These are phyloP conservation scores for Saccharomycopsis selenospora DNA, from an alignment of 805 yeast genomes.

Conservation along the genomic window DNA sequence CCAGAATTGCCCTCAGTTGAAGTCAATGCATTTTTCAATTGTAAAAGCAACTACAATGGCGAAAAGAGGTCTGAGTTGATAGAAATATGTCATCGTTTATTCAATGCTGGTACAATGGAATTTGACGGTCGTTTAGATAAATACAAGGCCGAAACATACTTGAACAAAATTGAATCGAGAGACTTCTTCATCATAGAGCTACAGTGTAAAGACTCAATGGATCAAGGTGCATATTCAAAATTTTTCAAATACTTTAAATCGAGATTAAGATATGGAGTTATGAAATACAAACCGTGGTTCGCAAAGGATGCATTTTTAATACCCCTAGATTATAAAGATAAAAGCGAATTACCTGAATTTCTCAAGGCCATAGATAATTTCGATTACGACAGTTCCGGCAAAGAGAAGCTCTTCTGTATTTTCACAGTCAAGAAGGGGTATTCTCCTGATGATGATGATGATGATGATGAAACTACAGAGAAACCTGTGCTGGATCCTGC, in stretches of 20 bases:
- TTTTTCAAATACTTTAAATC: conserved; percentile 30
- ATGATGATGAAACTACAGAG: too few species aligned
- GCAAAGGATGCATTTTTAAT: conserved; percentile 10
- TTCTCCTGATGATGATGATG: not conserved
- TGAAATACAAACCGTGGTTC: conserved; percentile 27
- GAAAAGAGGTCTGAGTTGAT: not conserved
- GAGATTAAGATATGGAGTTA: conserved; percentile 39
- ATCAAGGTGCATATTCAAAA: conserved; percentile 3
- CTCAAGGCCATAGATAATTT: conserved; percentile 2
- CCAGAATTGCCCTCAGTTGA: conserved; percentile 4
- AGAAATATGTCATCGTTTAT: conserved; percentile 17
- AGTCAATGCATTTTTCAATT: conserved; percentile 4
- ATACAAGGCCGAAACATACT: conserved; percentile 48
- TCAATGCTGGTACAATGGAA: conserved; percentile 31
- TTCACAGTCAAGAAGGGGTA: conserved; percentile 12
- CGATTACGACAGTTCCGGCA: not conserved
- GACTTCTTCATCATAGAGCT: conserved; percentile 48
- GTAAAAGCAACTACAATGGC: conserved; percentile 13
- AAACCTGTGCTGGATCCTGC: too few species aligned
- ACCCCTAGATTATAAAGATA: not conserved
- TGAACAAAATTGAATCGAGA: conserved; percentile 43
- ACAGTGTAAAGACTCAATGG: conserved; percentile 22
- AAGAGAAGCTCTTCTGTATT: conserved; percentile 4
- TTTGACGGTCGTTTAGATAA: conserved; percentile 60
- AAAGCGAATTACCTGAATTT: conserved; percentile 7